A percentile compares a stretch with the other conserved stretches of the same genome.
phyloP scores from a whole-genome alignment of 495 filamentous ascomycete species.

The Staphylotrichum tortipilum region DNA sequence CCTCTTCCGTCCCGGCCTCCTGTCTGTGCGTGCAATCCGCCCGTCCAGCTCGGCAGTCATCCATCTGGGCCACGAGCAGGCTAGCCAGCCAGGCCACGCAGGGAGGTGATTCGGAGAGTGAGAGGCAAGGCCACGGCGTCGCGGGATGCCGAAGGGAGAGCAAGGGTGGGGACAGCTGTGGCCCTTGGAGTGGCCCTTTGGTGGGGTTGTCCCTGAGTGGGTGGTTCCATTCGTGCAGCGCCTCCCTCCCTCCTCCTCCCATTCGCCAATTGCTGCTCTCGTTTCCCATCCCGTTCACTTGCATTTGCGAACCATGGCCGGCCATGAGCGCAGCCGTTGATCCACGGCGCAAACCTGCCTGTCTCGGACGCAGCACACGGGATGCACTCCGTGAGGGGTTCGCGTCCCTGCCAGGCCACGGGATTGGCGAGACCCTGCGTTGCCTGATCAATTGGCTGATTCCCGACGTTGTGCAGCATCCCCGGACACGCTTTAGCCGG shows the following conservation, averaged over 20 bases:
- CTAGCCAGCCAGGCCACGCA: no score
- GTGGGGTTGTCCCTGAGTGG: neutral
- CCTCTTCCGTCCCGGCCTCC: neutral
- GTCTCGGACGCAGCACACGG: neutral
- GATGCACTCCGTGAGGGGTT: neutral
- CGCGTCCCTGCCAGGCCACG: no score
- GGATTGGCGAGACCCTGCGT: no score
- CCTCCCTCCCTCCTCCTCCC: neutral
- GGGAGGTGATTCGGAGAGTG: conserved; percentile 1
- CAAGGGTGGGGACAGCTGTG: neutral
- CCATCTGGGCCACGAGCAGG: neutral
- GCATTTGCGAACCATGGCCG: no score
- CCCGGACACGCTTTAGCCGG: neutral
- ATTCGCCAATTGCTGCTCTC: neutral
- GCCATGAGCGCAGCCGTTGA: neutral
- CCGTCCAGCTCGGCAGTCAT: neutral
- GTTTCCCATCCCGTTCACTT: neutral
- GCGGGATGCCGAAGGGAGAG: neutral
- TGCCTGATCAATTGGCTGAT: no score
- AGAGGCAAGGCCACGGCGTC: neutral
- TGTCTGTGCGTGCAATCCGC: neutral
- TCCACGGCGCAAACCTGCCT: neutral
- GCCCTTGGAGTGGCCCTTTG: neutral
- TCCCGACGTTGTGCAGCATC: neutral
- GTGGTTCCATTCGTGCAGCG: neutral